A percentile compares a stretch with the other conserved stretches of the same genome.
Conservation (phyloP, 768 basidiomycete genomes). For the Suillus spraguei region DNA sequence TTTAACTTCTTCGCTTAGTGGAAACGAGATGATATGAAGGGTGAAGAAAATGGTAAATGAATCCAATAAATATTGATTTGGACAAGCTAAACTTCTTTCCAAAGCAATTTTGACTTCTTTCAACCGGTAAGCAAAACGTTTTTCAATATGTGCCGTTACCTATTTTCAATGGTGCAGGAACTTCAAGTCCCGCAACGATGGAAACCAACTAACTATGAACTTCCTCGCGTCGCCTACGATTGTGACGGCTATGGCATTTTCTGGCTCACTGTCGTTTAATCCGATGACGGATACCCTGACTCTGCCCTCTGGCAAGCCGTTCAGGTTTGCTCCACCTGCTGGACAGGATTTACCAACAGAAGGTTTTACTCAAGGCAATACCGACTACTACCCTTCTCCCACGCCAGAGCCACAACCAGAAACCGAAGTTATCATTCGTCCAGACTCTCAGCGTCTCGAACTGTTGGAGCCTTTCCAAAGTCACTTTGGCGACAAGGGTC, state of each 20-base stretch:
- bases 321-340: constrained; percentile 83
- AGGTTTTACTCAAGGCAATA: constrained; percentile 79
- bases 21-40: constrained; percentile 88
- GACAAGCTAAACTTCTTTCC: constrained; percentile 12
- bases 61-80: constrained; percentile 4
- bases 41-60: constrained; percentile 83
- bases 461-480: constrained; percentile 81
- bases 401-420: constrained; percentile 75
- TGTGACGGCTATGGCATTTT: constrained; percentile 97
- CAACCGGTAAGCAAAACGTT: constrained; percentile 64
- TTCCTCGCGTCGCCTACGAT: constrained; percentile 97
- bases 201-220: constrained; percentile 93
- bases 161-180: constrained; percentile 42
- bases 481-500: constrained; percentile 63
- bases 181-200: constrained; percentile 96
- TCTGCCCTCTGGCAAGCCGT: constrained; percentile 70
- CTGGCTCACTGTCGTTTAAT: constrained; percentile 92
- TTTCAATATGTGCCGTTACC: background rate
- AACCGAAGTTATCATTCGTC: constrained; percentile 74
- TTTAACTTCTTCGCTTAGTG: constrained; percentile 51
- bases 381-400: constrained; percentile 77
- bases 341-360: constrained; percentile 82
- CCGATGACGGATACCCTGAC: constrained; percentile 78
- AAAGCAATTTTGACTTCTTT: constrained; percentile 95
- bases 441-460: constrained; percentile 85